A percentile compares a stretch with the other conserved stretches of the same genome.
Evolutionary conservation across 176 grass and related monocot species (phyloP).

Genomic region (Oryza nivara): DNA sequence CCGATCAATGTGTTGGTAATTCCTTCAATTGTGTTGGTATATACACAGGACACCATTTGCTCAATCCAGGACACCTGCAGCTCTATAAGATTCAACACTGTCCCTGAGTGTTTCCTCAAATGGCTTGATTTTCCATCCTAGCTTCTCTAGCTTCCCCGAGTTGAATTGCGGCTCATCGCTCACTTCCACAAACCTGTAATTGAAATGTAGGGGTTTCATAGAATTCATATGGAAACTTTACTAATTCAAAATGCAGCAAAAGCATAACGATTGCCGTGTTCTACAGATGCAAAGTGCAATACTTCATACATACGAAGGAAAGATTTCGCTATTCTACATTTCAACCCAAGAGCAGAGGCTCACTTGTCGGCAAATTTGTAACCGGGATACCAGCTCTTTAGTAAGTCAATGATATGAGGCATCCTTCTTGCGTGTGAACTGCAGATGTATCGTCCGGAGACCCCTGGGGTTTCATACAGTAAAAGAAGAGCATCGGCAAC

Average conservation of each 20-base stretch:
- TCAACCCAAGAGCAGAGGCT: background rate
- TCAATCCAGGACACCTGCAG: constrained; percentile 30
- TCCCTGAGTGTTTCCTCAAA: constrained; percentile 51
- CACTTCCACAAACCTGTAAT: constrained; percentile 40
- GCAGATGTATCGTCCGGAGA: constrained; percentile 58
- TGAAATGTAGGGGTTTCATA: background rate
- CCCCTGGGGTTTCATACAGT: constrained; percentile 69
- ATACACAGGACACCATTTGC: background rate
- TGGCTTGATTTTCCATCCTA: constrained; percentile 53
- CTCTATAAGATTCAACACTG: constrained; percentile 46
- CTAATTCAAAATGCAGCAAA: background rate
- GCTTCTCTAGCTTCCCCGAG: constrained; percentile 44
- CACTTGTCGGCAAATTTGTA: constrained; percentile 56
- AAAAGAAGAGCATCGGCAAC: constrained; percentile 65
- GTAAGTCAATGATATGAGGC: constrained; percentile 47
- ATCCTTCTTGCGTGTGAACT: constrained; percentile 25
- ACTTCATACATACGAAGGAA: background rate
- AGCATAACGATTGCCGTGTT: background rate
- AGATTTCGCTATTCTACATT: background rate
- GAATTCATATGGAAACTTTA: background rate
- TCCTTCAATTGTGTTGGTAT: background rate
- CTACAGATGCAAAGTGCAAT: background rate
- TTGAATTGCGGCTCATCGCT: constrained; percentile 30
- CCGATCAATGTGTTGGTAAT: background rate
- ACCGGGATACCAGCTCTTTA: constrained; percentile 50